A percentile compares a stretch with the other conserved stretches of the same genome.
Evolutionary conservation across 306 rosid species (phyloP).

Genomic region (Trichosanthes truncata): DNA sequence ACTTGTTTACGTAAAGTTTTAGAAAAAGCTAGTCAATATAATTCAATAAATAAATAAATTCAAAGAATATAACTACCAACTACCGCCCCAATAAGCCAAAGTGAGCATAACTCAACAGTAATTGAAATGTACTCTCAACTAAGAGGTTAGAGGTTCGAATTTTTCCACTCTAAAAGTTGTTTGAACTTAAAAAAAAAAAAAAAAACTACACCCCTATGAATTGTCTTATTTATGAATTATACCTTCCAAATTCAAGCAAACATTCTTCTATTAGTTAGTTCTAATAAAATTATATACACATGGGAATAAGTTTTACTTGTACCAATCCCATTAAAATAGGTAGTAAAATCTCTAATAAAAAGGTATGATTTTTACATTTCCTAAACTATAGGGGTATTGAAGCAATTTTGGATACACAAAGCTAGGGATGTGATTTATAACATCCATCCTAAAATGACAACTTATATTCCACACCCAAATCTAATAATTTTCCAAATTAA

Average conservation of each 20-base stretch:
- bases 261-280: neutral
- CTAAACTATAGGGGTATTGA: neutral
- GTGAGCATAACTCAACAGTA: too few species aligned
- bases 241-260: neutral
- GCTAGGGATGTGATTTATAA: too few species aligned
- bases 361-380: neutral
- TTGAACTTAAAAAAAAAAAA: too few species aligned
- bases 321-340: neutral
- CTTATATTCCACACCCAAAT: neutral
- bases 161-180: too few species aligned
- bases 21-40: neutral
- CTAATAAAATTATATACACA: neutral
- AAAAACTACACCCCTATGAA: neutral
- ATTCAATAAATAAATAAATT: neutral
- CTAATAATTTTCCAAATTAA: neutral
- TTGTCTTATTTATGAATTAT: neutral
- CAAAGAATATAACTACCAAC: neutral
- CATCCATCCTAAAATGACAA: neutral
- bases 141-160: too few species aligned
- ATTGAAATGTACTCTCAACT: too few species aligned
- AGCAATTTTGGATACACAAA: neutral
- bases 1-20: neutral
- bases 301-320: too few species aligned
- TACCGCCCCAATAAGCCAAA: too few species aligned
- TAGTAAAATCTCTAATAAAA: too few species aligned